Conservation (phyloP, 768 basidiomycete genomes). For the Kondoa malvinella region DNA sequence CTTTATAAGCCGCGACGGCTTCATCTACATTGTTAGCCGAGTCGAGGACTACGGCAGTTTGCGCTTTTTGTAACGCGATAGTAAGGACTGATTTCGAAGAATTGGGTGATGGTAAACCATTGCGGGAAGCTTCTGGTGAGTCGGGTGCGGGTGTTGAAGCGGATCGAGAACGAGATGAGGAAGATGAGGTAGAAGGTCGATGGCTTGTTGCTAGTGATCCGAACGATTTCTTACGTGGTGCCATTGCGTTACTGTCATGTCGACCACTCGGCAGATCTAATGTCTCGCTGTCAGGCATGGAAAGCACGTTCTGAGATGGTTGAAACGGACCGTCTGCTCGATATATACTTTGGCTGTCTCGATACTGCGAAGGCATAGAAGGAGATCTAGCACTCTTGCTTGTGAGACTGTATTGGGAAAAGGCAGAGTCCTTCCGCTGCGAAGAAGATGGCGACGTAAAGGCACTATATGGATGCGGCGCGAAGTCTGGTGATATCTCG, state of each 20-base stretch:
- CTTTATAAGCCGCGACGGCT: conserved; percentile 73
- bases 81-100: conserved; percentile 71
- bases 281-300: no score
- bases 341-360: no score
- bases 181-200: neutral
- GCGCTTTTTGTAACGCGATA: conserved; percentile 65
- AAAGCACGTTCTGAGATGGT: no score
- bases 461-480: neutral
- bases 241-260: neutral
- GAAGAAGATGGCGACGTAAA: neutral
- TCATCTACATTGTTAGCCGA: conserved; percentile 74
- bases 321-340: no score
- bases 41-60: conserved; percentile 76
- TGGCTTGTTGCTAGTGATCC: neutral
- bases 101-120: neutral
- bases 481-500: neutral
- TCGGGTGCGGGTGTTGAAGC: neutral
- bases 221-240: neutral
- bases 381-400: neutral
- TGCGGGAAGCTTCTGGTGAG: neutral
- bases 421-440: neutral
- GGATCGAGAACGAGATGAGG: neutral
- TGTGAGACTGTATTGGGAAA: neutral
- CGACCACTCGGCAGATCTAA: no score
- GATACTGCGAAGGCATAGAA: neutral